Evolutionary conservation across 2,329 filamentous ascomycete genomes (phyloP), one percentile per base, ranked within the genome.

Genomic region (Clonostachys sp.): DNA sequence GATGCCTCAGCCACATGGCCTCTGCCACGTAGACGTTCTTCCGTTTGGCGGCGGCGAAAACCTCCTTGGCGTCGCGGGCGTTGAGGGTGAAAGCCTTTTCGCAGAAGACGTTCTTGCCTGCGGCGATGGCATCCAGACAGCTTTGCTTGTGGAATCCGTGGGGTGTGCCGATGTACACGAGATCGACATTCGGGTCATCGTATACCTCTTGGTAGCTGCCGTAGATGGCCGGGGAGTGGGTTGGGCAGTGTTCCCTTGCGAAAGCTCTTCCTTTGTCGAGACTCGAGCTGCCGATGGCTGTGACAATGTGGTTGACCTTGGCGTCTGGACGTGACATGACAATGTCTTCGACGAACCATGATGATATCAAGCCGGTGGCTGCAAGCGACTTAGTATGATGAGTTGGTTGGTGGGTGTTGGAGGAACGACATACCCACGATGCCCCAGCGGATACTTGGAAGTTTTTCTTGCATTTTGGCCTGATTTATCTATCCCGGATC

Each of bases 81-180:
- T 66, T 74, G 34, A 74, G 48, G 0, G 67, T 59, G 47, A 75
- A 72, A 0, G 72, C 56, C 52, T 75, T 75, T 50, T 75, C 72
- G 50, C 72, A 74, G 0, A 75, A 58, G 1, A 74, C 58, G 39
- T 73, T 60, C 50, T 75, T 75, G 1, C 70, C 69, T 2, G 61
- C 59, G 0, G 54, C 54, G 20, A 74, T 73, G 0, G 70, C 71
- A 36, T 69, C 66, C 2, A 74, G 62, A 24, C 66, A 71, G 48
- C 70, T 67, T 34, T 65, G 59, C 50, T 65, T 67, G 56, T 75
- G 72, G 46, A 73, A 69, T 30, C 60, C 62, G 50, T 73, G 70
- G 0, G 72, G 72, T 8, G 66, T 73, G 34, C 69, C 71, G 38
- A 75, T 68, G 54, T 75, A 74, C 40, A 74, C 58, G 18, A 70